Base-by-base conservation (phyloP, 495 filamentous ascomycete species). In the Penicillium malachiteum region DNA sequence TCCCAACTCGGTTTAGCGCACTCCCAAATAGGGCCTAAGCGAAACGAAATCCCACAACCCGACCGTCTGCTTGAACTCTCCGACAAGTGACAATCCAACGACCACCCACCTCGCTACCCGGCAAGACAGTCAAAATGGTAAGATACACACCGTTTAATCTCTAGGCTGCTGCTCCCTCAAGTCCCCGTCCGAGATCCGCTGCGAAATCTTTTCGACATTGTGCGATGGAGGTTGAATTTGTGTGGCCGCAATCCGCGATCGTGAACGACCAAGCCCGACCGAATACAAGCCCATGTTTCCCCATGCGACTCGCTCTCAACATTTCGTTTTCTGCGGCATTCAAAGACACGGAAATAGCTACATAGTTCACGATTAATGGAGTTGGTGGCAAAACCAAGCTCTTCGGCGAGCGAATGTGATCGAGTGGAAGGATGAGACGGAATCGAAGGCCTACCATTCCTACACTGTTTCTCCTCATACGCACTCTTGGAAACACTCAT, bases 101-200 rank as follows among this genome's bases (percentile, higher is more conserved):
- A 78, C 72, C 76, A 77, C 66, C 53, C 73, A 72, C 61, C 68
- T 65, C 68, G 68, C 71, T 67, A 75, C 68, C 72, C 71, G 71
- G 71, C 70, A 76, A 80, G 66, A 75, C 73, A 75, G 74, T 79
- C 75, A 84, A 81, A 75, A 84, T 84, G 81, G 81, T 84, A 78
- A 82, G 81, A 56, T 46, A 47, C 30, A 52, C 42, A 47, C 54
- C 42, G 26, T 63, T 49, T 44, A 52, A 68, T 46, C 39, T 61
- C 37, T 54, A 62, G 47, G 34, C 50, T 64, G 51, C 54, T 59
- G 54, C 60, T 35, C 43, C 50, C 57, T 53, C 49, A 58, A 64
- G 55, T 62, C 60, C 63, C 64, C 61, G 52, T 59, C 71, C 60
- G 63, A 64, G 59, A 56, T 48, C 43, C 39, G 52, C 11, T 42